Evolutionary conservation across 495 filamentous ascomycete genomes (phyloP).

Genomic region (Zalerion maritima): DNA sequence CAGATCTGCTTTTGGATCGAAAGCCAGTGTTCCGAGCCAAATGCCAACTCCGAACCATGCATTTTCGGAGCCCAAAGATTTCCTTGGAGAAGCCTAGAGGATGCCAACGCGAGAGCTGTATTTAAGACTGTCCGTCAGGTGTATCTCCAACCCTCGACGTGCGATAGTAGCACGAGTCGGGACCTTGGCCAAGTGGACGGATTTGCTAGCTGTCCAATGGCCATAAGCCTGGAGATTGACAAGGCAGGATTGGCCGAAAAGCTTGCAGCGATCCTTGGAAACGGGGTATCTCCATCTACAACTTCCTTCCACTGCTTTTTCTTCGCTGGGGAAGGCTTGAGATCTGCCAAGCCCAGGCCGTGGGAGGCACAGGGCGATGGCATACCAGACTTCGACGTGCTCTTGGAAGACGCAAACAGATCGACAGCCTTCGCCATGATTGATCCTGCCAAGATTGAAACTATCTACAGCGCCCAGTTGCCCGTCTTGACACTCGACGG

Average conservation of each 20-base stretch:
- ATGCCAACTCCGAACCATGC: too few relatives aligned
- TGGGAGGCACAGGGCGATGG: constrained; percentile 1
- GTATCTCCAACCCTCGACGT: too few relatives aligned
- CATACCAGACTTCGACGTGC: constrained; percentile 3
- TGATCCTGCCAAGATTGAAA: constrained; percentile 5
- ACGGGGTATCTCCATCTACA: constrained; percentile 4
- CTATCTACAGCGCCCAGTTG: constrained; percentile 5
- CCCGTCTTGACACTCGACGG: constrained; percentile 9
- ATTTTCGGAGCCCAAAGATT: too few relatives aligned
- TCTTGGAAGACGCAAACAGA: constrained; percentile 6
- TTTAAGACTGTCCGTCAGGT: too few relatives aligned
- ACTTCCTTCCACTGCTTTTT: constrained; percentile 2
- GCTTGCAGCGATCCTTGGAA: too few relatives aligned
- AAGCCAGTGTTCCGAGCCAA: constrained; percentile 5
- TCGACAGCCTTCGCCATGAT: constrained; percentile 6
- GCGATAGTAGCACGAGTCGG: too few relatives aligned
- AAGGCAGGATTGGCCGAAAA: too few relatives aligned
- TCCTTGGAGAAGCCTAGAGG: too few relatives aligned
- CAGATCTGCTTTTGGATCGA: constrained; percentile 7
- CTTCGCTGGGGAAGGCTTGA: constrained; percentile 1
- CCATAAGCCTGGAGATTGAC: too few relatives aligned
- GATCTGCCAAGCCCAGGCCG: constrained; percentile 2
- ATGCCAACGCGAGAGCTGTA: too few relatives aligned
- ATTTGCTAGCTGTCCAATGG: too few relatives aligned
- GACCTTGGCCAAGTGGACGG: too few relatives aligned